Conservation (phyloP, 306 rosid genomes). For the Sicyos edulis region DNA sequence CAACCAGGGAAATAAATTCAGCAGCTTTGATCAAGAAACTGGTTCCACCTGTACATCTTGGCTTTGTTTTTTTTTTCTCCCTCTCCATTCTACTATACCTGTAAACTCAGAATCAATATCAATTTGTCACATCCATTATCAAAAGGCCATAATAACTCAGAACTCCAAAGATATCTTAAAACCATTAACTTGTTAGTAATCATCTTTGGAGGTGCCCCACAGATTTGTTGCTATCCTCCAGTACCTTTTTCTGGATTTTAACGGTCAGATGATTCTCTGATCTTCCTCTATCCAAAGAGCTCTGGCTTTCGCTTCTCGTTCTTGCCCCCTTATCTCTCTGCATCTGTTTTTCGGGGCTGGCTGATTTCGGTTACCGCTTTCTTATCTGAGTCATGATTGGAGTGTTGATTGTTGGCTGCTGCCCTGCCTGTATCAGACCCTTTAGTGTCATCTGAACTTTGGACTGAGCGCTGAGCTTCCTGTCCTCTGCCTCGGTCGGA, state of each 20-base stretch:
- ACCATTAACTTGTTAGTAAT: conserved; percentile 12
- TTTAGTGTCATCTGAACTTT: conserved; percentile 26
- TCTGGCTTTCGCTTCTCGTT: conserved; percentile 25
- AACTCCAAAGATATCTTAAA: conserved; percentile 5
- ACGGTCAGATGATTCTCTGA: conserved; percentile 42
- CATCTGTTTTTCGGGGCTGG: conserved; percentile 45
- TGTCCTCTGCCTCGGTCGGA: conserved; percentile 42
- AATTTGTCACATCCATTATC: neutral
- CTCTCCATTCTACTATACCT: neutral
- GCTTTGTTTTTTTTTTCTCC: neutral
- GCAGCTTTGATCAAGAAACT: conserved; percentile 20
- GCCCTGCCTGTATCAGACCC: conserved; percentile 34
- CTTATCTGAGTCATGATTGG: conserved; percentile 26
- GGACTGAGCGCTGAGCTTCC: conserved; percentile 27
- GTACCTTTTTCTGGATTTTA: conserved; percentile 40
- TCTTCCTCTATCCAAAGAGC: conserved; percentile 48
- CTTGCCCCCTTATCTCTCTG: conserved; percentile 31
- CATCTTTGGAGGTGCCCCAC: conserved; percentile 22
- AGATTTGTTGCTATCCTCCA: conserved; percentile 23
- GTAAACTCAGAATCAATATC: no score
- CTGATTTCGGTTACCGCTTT: conserved; percentile 37
- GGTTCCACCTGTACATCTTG: conserved; percentile 15
- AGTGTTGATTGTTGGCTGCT: conserved; percentile 27
- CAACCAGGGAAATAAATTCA: conserved; percentile 5
- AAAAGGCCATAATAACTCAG: neutral